phyloP scores from a whole-genome alignment of 176 grass and related monocot species.

The Tillandsia leiboldiana region DNA sequence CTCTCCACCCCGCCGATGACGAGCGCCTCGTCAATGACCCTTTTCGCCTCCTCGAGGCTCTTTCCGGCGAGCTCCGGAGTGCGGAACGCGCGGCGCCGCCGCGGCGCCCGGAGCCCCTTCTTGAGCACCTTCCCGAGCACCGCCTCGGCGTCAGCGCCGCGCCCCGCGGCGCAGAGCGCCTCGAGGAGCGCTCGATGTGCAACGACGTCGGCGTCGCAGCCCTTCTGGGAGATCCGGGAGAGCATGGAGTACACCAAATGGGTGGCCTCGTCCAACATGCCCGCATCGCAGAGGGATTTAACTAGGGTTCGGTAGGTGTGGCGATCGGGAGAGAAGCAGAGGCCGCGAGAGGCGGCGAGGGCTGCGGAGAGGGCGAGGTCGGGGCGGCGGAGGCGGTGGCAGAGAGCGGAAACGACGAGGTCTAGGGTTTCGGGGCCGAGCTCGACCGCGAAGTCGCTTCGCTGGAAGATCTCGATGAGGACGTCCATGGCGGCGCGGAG shows the following conservation, averaged over 20 bases:
- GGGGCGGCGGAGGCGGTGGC: slow-evolving; percentile 18
- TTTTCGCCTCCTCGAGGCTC: slow-evolving; percentile 40
- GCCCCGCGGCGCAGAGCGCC: slow-evolving; percentile 39
- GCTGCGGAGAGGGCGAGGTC: slow-evolving; percentile 52
- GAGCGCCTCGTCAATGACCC: slow-evolving; percentile 43
- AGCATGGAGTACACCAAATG: slow-evolving; percentile 76
- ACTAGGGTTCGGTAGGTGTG: slow-evolving; percentile 46
- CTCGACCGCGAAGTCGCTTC: slow-evolving; percentile 35
- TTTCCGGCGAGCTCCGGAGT: slow-evolving; percentile 47
- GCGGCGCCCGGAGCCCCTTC: slow-evolving; percentile 53
- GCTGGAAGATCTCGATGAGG: slow-evolving; percentile 29
- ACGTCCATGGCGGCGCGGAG: slow-evolving; percentile 34
- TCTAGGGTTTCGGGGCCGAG: slow-evolving; percentile 39
- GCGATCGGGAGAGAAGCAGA: slow-evolving; percentile 39
- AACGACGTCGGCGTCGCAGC: slow-evolving; percentile 50
- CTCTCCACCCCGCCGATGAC: slow-evolving; percentile 42
- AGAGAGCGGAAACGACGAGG: slow-evolving; percentile 27
- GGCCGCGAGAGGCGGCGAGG: slow-evolving; percentile 45
- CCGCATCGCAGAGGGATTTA: slow-evolving; percentile 42
- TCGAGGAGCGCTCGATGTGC: slow-evolving; percentile 50
- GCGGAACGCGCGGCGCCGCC: slow-evolving; percentile 38
- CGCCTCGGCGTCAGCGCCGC: slow-evolving; percentile 36
- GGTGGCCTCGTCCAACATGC: slow-evolving; percentile 63
- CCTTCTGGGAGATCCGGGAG: slow-evolving; percentile 47
- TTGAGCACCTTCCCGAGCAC: slow-evolving; percentile 63